Percentiles rank a stretch among this genome's conserved stretches.
Conservation (phyloP, 768 basidiomycete species). For the Lyophyllum semitale region DNA sequence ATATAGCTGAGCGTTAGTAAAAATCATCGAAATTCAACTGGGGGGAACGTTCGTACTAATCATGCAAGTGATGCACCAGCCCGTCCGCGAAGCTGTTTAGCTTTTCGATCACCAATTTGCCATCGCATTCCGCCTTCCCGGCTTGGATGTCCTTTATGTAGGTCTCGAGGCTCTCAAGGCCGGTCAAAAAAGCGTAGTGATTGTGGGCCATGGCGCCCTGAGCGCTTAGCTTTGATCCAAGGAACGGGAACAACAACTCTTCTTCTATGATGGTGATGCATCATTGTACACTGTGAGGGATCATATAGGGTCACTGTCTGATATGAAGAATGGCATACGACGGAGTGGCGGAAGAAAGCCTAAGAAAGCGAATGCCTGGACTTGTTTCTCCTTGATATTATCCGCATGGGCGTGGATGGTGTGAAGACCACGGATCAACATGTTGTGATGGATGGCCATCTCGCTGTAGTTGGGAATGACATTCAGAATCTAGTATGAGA, state of each 20-base stretch:
- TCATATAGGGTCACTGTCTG: background rate
- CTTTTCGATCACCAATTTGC: constrained; percentile 18
- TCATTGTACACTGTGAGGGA: constrained; percentile 16
- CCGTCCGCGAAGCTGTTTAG: constrained; percentile 27
- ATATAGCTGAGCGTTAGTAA: background rate
- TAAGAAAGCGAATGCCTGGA: constrained; percentile 28
- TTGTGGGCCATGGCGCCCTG: constrained; percentile 22
- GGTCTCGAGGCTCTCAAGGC: constrained; percentile 22
- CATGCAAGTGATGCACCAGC: constrained; percentile 26
- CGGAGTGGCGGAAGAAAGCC: constrained; percentile 25
- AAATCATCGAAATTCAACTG: no score
- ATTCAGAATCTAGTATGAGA: background rate
- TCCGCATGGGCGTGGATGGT: constrained; percentile 26
- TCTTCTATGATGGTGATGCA: constrained; percentile 37
- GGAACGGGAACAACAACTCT: constrained; percentile 23
- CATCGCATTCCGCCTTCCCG: constrained; percentile 57
- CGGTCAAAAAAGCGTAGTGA: constrained; percentile 26
- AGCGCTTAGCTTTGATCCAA: constrained; percentile 27
- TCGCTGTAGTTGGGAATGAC: constrained; percentile 18
- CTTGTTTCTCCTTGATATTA: constrained; percentile 20
- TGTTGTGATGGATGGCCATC: constrained; percentile 31
- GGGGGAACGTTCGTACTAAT: no score
- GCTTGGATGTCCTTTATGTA: constrained; percentile 58
- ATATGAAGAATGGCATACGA: constrained; percentile 17
- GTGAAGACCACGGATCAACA: constrained; percentile 29